phyloP scores from a whole-genome alignment of 768 basidiomycete genomes.

The Scleroderma citrinum region DNA sequence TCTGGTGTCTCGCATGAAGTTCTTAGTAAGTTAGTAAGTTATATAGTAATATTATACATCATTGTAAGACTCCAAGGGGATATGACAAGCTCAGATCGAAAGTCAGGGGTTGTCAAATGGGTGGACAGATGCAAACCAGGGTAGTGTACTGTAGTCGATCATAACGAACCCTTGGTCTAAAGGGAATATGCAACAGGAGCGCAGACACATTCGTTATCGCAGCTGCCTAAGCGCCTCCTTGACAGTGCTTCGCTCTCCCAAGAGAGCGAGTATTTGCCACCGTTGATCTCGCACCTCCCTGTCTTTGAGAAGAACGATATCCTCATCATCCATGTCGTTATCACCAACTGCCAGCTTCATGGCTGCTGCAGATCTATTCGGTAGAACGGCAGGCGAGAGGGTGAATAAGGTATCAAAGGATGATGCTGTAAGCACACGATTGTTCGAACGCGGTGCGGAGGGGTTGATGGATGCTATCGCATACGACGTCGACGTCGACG shows the following conservation, averaged over 20 bases:
- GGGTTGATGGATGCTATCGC: slow-evolving; percentile 72
- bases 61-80: too few species aligned
- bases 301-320: slow-evolving; percentile 50
- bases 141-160: too few species aligned
- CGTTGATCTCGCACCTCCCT: slow-evolving; percentile 61
- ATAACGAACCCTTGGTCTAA: too few species aligned
- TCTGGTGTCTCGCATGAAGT: too few species aligned
- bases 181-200: too few species aligned
- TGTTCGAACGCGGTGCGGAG: slow-evolving; percentile 36
- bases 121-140: too few species aligned
- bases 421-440: slow-evolving; percentile 51
- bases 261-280: slow-evolving; percentile 74
- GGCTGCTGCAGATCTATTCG: slow-evolving; percentile 72
- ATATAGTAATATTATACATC: too few species aligned
- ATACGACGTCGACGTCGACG: slow-evolving; percentile 69
- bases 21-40: too few species aligned
- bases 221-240: slow-evolving; percentile 47
- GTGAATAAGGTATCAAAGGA: slow-evolving; percentile 78
- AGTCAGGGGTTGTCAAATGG: too few species aligned
- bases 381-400: slow-evolving; percentile 69
- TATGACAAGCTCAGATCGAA: too few species aligned
- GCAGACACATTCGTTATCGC: slow-evolving; percentile 14
- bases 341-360: slow-evolving; percentile 60
- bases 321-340: slow-evolving; percentile 43
- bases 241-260: slow-evolving; percentile 68